Percentiles rank a stretch among this genome's conserved stretches.
These are phyloP conservation scores for Omphalotus olearius DNA, from an alignment of 1,284 basidiomycete species.

Conservation along the genomic window DNA sequence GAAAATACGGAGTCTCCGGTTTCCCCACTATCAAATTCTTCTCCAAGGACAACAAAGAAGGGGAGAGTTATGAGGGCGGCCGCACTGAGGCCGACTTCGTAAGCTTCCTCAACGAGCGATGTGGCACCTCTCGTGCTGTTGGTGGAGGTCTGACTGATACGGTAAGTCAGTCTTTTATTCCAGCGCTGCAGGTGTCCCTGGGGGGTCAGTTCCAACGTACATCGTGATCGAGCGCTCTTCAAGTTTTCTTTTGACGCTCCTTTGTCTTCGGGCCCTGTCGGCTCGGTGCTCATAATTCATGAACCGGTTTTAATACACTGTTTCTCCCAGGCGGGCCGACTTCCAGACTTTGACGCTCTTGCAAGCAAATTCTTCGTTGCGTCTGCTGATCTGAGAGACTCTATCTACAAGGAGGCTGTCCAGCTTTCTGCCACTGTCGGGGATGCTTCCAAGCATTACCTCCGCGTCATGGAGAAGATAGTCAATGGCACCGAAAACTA, in stretches of 20 bases:
- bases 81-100: slow-evolving; percentile 71
- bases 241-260: neutral
- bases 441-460: slow-evolving; percentile 73
- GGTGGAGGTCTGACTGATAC: slow-evolving; percentile 78
- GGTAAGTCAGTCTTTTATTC: slow-evolving; percentile 30
- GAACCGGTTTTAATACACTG: neutral
- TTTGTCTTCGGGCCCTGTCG: neutral
- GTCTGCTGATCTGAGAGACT: slow-evolving; percentile 47
- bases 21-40: slow-evolving; percentile 97
- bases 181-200: too few relatives aligned
- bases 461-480: slow-evolving; percentile 90
- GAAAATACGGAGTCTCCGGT: slow-evolving; percentile 67
- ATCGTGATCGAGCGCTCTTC: too few relatives aligned
- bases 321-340: slow-evolving; percentile 67
- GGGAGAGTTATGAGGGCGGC: slow-evolving; percentile 64
- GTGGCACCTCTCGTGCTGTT: slow-evolving; percentile 79
- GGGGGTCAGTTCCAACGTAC: too few relatives aligned
- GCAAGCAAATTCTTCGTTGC: slow-evolving; percentile 77
- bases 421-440: slow-evolving; percentile 42
- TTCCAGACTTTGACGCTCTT: slow-evolving; percentile 74
- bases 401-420: slow-evolving; percentile 63
- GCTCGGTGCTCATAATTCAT: too few relatives aligned
- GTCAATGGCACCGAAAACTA: slow-evolving; percentile 71
- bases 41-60: slow-evolving; percentile 63
- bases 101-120: slow-evolving; percentile 80